A percentile compares a stretch with the other conserved stretches of the same genome.
Evolutionary conservation across 1,284 basidiomycete genomes (phyloP).

Genomic region (Calocybe gambosa): DNA sequence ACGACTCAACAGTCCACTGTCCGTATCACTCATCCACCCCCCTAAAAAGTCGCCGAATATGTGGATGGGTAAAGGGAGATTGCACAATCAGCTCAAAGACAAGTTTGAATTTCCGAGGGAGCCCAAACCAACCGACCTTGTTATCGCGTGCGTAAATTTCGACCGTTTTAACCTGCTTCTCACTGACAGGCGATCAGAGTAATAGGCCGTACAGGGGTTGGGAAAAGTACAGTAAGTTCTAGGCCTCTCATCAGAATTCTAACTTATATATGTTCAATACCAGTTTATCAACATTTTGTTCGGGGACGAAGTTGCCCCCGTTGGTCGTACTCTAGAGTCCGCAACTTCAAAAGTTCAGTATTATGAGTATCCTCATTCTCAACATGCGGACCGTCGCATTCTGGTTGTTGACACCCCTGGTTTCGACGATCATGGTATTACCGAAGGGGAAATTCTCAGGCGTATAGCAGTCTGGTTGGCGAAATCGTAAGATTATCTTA

Average conservation of each 20-base stretch:
- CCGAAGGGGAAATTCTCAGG: neutral
- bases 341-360: neutral
- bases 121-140: neutral
- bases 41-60: too few relatives aligned
- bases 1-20: too few relatives aligned
- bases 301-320: neutral
- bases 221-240: neutral
- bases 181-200: neutral
- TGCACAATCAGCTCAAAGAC: too few relatives aligned
- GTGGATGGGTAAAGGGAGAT: too few relatives aligned
- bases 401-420: neutral
- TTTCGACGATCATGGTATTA: neutral
- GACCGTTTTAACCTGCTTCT: neutral
- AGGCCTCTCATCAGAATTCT: neutral
- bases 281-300: neutral
- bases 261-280: neutral
- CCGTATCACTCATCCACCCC: too few relatives aligned
- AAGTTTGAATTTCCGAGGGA: too few relatives aligned
- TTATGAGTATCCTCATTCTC: neutral
- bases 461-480: neutral
- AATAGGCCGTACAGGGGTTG: neutral
- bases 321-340: neutral
- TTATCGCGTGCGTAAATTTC: neutral
- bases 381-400: neutral
- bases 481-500: neutral